Evolutionary conservation across 352 stramenopile genomes (phyloP).

Genomic region (Phytophthora citrophthora): DNA sequence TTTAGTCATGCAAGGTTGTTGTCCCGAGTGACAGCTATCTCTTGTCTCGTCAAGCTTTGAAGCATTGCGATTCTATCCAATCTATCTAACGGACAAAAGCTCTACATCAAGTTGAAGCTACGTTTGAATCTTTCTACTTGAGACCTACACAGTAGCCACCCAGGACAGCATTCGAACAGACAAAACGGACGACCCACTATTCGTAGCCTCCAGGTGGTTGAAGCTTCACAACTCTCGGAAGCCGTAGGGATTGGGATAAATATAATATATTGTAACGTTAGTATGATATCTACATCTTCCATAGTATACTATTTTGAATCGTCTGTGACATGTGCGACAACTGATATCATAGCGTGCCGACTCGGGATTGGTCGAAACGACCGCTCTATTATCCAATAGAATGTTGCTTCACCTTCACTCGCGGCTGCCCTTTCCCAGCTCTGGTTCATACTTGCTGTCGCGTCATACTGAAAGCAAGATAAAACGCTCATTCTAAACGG

Average conservation of each 20-base stretch:
- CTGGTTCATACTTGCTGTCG: conserved; percentile 16
- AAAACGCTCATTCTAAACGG: conserved; percentile 27
- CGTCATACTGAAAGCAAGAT: conserved; percentile 8
- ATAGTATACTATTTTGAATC: neutral
- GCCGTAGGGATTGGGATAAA: too few species aligned
- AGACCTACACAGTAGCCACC: neutral
- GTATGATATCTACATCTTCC: neutral
- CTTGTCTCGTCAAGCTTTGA: too few species aligned
- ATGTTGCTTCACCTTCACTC: conserved; percentile 24
- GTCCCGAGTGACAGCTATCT: too few species aligned
- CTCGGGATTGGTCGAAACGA: conserved; percentile 13
- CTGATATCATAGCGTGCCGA: conserved; percentile 17
- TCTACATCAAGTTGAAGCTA: too few species aligned
- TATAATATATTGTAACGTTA: neutral
- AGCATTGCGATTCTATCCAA: too few species aligned
- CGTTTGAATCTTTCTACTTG: too few species aligned
- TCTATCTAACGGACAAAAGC: too few species aligned
- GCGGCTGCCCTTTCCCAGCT: conserved; percentile 15
- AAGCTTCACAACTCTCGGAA: neutral
- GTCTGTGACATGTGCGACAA: conserved; percentile 31
- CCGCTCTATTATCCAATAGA: neutral
- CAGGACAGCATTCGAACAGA: neutral
- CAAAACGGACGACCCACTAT: neutral
- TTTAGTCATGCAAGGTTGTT: too few species aligned
- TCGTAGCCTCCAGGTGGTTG: neutral